These are phyloP conservation scores for Skeletonema tropicum DNA, from an alignment of 108 stramenopile species.

Conservation along the genomic window DNA sequence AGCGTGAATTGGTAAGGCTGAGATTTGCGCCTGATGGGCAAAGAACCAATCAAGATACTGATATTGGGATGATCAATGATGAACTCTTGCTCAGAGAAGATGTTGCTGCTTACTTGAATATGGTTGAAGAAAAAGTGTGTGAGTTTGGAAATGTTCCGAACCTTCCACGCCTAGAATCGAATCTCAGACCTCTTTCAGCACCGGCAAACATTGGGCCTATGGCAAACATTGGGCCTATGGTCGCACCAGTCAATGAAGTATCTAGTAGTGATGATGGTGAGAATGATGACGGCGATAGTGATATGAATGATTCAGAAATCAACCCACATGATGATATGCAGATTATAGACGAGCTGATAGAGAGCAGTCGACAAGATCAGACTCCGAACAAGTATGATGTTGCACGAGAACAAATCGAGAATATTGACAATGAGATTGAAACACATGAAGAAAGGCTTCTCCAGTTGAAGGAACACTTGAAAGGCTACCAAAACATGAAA, in stretches of 20 bases:
- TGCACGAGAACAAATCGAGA: slow-evolving; percentile 60
- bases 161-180: neutral
- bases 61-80: slow-evolving; percentile 57
- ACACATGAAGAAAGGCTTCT: slow-evolving; percentile 71
- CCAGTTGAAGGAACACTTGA: slow-evolving; percentile 74
- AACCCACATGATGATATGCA: slow-evolving; percentile 86
- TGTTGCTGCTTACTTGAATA: slow-evolving; percentile 63
- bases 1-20: slow-evolving; percentile 69
- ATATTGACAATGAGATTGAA: slow-evolving; percentile 76
- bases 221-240: no score
- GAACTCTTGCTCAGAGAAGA: slow-evolving; percentile 63
- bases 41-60: slow-evolving; percentile 56
- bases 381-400: slow-evolving; percentile 69
- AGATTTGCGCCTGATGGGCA: slow-evolving; percentile 57
- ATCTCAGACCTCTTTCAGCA: neutral
- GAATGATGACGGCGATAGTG: slow-evolving; percentile 44
- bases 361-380: slow-evolving; percentile 77
- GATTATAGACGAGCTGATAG: slow-evolving; percentile 81
- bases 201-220: neutral
- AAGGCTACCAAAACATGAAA: slow-evolving; percentile 82
- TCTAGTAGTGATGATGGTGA: slow-evolving; percentile 69
- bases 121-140: slow-evolving; percentile 47
- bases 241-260: slow-evolving; percentile 44
- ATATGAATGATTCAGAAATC: slow-evolving; percentile 16
- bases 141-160: slow-evolving; percentile 25